These are phyloP conservation scores for Citrus sinensis DNA, from an alignment of 345 rosid genomes.

Conservation along the genomic window DNA sequence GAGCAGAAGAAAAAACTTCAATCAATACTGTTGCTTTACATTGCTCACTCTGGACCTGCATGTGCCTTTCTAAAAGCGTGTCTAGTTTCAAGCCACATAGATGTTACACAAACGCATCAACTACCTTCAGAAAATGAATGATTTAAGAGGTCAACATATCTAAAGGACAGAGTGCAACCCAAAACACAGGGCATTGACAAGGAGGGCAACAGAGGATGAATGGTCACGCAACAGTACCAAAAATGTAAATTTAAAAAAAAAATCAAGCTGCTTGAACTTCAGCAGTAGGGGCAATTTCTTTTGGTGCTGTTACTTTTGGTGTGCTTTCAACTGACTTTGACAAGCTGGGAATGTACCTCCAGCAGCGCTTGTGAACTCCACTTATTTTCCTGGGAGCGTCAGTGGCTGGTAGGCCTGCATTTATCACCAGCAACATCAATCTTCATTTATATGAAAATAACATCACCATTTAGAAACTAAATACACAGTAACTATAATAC, in stretches of 20 bases:
- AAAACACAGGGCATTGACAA: background rate
- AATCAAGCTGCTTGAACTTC: conserved; percentile 60
- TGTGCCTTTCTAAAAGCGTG: background rate
- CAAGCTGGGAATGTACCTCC: conserved; percentile 73
- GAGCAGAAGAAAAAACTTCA: background rate
- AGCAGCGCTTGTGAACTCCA: conserved; percentile 89
- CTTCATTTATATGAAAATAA: background rate
- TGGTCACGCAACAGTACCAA: background rate
- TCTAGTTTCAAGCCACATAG: background rate
- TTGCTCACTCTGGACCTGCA: background rate
- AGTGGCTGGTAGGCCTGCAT: conserved; percentile 59
- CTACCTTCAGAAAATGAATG: background rate
- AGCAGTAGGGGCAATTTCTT: conserved; percentile 34
- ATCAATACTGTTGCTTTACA: background rate
- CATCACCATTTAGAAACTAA: background rate
- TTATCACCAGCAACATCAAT: conserved; percentile 10
- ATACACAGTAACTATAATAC: background rate
- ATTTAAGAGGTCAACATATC: background rate
- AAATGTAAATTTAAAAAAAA: background rate
- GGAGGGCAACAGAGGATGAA: background rate
- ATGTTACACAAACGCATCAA: conserved; percentile 2
- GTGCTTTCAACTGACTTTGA: conserved; percentile 28
- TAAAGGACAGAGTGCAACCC: background rate
- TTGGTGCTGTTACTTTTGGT: conserved; percentile 22
- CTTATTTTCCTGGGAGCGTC: conserved; percentile 88